Conservation (phyloP, 140 eudicot genomes). For the Stevia rebaudiana region DNA sequence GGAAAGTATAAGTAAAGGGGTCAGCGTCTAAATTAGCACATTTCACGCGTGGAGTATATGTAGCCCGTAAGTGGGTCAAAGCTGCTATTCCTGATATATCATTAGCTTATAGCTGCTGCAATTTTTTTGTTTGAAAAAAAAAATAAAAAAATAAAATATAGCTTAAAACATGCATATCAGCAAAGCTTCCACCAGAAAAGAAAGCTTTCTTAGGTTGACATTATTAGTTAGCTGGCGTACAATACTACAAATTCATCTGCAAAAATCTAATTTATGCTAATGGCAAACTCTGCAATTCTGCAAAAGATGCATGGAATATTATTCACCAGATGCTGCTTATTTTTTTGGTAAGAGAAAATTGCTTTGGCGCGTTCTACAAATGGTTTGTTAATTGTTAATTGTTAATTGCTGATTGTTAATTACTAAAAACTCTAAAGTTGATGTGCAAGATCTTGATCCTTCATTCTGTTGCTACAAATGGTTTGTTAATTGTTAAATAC, state of each 20-base stretch:
- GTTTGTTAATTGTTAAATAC: conserved; percentile 34
- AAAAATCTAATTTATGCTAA: conserved; percentile 37
- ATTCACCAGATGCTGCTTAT: conserved; percentile 70
- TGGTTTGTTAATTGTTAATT: conserved; percentile 17
- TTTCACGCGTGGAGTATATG: conserved; percentile 13
- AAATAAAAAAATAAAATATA: conserved; percentile 2
- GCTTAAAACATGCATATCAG: conserved; percentile 22
- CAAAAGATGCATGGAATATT: conserved; percentile 59
- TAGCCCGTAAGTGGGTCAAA: conserved; percentile 1
- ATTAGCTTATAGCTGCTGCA: conserved; percentile 19
- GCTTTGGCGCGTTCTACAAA: conserved; percentile 47
- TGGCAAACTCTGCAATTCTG: conserved; percentile 52
- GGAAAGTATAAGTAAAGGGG: neutral
- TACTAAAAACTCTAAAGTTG: conserved; percentile 24
- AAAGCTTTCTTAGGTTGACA: conserved; percentile 16
- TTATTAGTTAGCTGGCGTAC: conserved; percentile 32
- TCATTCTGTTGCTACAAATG: conserved; percentile 36
- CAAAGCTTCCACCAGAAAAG: conserved; percentile 12
- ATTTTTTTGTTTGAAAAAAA: conserved; percentile 7
- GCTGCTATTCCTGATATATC: conserved; percentile 13
- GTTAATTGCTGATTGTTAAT: conserved; percentile 17
- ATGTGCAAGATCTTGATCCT: conserved; percentile 34
- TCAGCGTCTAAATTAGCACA: conserved; percentile 11
- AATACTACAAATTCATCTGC: conserved; percentile 36
- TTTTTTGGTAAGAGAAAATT: conserved; percentile 80